These are phyloP conservation scores for Chlorella sorokiniana DNA, from an alignment of 139 green algal genomes.

Conservation along the genomic window DNA sequence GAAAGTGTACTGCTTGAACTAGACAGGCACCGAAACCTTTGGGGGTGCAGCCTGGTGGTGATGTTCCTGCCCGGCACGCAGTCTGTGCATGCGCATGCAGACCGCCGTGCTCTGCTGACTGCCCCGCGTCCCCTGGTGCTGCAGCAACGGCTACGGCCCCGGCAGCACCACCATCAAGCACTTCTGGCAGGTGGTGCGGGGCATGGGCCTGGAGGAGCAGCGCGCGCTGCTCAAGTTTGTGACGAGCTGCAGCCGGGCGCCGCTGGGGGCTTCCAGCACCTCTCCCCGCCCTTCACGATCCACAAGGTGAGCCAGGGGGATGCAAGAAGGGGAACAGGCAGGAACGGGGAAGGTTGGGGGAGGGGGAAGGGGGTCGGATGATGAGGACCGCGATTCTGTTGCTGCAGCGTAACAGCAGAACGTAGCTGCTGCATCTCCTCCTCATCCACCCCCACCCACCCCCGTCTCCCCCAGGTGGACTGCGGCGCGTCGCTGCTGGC, in stretches of 20 bases:
- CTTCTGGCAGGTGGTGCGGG: constrained; percentile 85
- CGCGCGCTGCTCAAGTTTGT: constrained; percentile 85
- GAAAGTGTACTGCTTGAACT: background rate
- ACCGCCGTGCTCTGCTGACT: background rate
- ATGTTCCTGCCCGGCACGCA: background rate
- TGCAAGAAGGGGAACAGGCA: background rate
- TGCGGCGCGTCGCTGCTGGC: constrained; percentile 68
- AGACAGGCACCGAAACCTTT: background rate
- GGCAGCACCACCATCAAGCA: constrained; percentile 67
- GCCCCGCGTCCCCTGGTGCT: too few relatives aligned
- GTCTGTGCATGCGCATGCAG: background rate
- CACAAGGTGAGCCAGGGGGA: constrained; percentile 63
- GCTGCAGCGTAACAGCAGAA: background rate
- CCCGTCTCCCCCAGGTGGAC: constrained; percentile 55
- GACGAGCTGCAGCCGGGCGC: constrained; percentile 81
- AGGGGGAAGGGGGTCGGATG: too few relatives aligned
- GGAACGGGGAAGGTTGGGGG: too few relatives aligned
- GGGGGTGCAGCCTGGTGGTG: background rate
- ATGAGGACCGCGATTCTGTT: too few relatives aligned
- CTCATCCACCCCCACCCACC: background rate
- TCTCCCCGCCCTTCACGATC: constrained; percentile 87
- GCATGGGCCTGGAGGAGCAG: constrained; percentile 55
- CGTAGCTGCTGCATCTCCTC: background rate
- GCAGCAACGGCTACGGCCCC: constrained; percentile 59
- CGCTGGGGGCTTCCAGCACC: constrained; percentile 90